Percentiles rank a stretch among this genome's conserved stretches.
phyloP scores from a whole-genome alignment of 495 filamentous ascomycete species.

The Bacidia gigantensis region DNA sequence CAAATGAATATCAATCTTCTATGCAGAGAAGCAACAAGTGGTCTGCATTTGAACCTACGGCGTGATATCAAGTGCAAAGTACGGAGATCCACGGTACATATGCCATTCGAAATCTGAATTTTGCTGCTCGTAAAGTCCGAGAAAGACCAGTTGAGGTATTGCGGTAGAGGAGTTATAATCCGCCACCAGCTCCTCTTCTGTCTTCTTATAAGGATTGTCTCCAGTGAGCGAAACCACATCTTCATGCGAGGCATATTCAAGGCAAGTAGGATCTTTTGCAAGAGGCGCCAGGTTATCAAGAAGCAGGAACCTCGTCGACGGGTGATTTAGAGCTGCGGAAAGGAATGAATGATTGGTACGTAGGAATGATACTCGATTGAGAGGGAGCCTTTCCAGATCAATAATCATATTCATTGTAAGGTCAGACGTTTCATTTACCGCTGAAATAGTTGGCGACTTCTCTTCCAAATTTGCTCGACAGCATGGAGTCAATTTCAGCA shows the following conservation, averaged over 20 bases:
- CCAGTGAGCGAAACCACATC: constrained; percentile 60
- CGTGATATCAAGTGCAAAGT: constrained; percentile 82
- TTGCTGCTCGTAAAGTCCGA: constrained; percentile 63
- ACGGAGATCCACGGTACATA: constrained; percentile 61
- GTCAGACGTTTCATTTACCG: constrained; percentile 31
- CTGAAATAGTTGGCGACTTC: constrained; percentile 95
- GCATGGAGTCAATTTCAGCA: constrained; percentile 62
- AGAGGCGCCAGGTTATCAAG: constrained; percentile 70
- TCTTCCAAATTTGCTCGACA: constrained; percentile 74
- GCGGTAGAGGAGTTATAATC: constrained; percentile 59
- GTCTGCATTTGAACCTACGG: constrained; percentile 22
- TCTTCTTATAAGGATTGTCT: constrained; percentile 50
- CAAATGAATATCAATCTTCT: no score
- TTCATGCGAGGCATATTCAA: constrained; percentile 48
- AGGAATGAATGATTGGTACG: constrained; percentile 70
- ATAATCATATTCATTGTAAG: constrained; percentile 8
- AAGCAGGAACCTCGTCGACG: constrained; percentile 56
- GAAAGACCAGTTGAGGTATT: constrained; percentile 61
- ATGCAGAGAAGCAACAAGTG: neutral
- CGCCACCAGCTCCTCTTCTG: constrained; percentile 59
- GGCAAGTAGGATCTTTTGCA: constrained; percentile 37
- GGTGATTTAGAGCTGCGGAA: constrained; percentile 57
- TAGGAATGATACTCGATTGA: constrained; percentile 77
- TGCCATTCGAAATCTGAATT: constrained; percentile 34
- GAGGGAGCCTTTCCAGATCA: constrained; percentile 43